A percentile compares a stretch with the other conserved stretches of the same genome.
Evolutionary conservation across 371 early-diverging fungal genomes (phyloP).

Genomic region (Chytridium lagenaria): DNA sequence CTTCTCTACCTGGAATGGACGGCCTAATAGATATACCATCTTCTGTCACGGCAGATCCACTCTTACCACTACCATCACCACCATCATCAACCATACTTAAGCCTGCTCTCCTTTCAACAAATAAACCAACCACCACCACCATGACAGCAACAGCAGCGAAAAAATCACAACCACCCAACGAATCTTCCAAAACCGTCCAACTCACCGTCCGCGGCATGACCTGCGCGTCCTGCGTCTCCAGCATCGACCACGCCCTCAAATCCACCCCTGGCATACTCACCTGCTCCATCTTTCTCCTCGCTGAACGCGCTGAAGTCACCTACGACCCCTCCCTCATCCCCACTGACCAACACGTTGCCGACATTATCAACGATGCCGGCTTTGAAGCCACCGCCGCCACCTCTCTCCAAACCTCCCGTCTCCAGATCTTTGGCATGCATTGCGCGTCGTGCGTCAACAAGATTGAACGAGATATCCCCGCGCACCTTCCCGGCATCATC

Average conservation of each 20-base stretch:
- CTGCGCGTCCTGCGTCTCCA: conserved; percentile 56
- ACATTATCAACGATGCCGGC: conserved; percentile 77
- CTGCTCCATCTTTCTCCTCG: conserved; percentile 78
- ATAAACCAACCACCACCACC: background rate
- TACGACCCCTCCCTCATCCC: conserved; percentile 54
- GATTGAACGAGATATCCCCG: conserved; percentile 75
- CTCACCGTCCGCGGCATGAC: conserved; percentile 53
- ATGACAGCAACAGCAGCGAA: conserved; percentile 35
- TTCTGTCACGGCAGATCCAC: too few relatives aligned
- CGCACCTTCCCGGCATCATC: conserved; percentile 70
- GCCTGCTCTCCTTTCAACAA: too few relatives aligned
- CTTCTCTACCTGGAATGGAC: too few relatives aligned
- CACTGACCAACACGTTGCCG: conserved; percentile 54
- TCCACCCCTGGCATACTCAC: conserved; percentile 68
- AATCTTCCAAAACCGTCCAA: background rate
- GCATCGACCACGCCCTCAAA: conserved; percentile 75
- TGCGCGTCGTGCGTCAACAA: conserved; percentile 79
- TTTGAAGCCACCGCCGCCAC: conserved; percentile 69
- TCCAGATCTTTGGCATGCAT: conserved; percentile 95
- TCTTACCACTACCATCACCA: too few relatives aligned
- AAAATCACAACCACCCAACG: too few relatives aligned
- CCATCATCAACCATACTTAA: too few relatives aligned
- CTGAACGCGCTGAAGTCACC: conserved; percentile 81
- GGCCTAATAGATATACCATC: too few relatives aligned
- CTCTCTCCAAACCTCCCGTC: conserved; percentile 30